These are phyloP conservation scores for Candida piceae DNA, from an alignment of 805 yeast genomes.

Conservation along the genomic window DNA sequence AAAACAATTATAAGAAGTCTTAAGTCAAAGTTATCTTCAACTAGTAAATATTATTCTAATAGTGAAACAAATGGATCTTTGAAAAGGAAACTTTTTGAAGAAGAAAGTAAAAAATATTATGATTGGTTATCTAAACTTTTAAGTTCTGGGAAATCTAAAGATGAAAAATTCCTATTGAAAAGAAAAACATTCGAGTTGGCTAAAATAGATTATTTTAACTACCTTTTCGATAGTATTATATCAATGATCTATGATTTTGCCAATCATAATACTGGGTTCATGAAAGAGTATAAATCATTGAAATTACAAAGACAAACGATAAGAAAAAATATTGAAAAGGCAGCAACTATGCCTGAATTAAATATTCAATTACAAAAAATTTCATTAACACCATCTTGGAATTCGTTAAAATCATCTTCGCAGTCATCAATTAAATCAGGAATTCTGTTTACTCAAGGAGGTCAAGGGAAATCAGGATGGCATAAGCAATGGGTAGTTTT, in stretches of 20 bases:
- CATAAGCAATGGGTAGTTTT: slow-evolving; percentile 85
- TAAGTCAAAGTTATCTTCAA: slow-evolving; percentile 8
- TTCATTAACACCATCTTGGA: not conserved
- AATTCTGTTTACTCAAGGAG: slow-evolving; percentile 52
- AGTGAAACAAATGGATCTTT: slow-evolving; percentile 12
- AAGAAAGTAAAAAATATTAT: slow-evolving; percentile 32
- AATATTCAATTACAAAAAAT: slow-evolving; percentile 43
- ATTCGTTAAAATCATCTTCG: slow-evolving; percentile 2
- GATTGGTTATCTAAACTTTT: slow-evolving; percentile 32
- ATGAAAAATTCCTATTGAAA: slow-evolving; percentile 29
- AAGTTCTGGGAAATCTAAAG: slow-evolving; percentile 30
- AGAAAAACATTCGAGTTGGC: slow-evolving; percentile 28
- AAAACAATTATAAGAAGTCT: slow-evolving; percentile 11
- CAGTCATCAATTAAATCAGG: slow-evolving; percentile 33
- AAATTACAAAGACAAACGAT: slow-evolving; percentile 15
- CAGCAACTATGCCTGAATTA: slow-evolving; percentile 18
- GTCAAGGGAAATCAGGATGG: slow-evolving; percentile 68
- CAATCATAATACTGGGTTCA: slow-evolving; percentile 11
- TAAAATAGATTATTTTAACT: slow-evolving; percentile 28
- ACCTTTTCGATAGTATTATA: slow-evolving; percentile 24
- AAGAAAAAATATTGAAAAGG: slow-evolving; percentile 14
- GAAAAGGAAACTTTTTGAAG: slow-evolving; percentile 29
- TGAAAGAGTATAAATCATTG: slow-evolving; percentile 7
- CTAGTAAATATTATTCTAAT: slow-evolving; percentile 10
- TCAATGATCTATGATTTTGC: slow-evolving; percentile 13